Conservation (phyloP, 257 asterid species). For the Forsythia viridissima region DNA sequence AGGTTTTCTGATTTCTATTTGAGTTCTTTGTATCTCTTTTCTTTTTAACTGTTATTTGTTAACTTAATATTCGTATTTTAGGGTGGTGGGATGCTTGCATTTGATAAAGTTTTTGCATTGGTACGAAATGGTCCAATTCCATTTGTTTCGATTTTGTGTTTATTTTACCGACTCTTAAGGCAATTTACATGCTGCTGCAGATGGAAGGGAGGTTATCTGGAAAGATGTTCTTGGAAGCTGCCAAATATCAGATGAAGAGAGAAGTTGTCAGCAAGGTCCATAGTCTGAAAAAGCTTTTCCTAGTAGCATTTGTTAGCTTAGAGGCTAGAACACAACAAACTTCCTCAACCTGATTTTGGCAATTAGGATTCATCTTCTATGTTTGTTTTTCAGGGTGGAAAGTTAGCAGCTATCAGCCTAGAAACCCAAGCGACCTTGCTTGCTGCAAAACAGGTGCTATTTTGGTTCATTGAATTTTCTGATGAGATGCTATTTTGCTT, state of each 20-base stretch:
- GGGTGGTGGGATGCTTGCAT: constrained; percentile 92
- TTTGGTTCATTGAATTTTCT: background rate
- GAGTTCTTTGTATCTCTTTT: constrained; percentile 14
- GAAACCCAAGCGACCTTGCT: constrained; percentile 74
- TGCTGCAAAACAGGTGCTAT: constrained; percentile 79
- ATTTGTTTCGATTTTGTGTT: constrained; percentile 20
- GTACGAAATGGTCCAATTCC: constrained; percentile 42
- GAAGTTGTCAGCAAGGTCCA: constrained; percentile 72
- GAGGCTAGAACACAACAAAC: constrained; percentile 6
- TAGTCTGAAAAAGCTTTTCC: constrained; percentile 2
- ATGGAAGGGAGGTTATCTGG: constrained; percentile 76
- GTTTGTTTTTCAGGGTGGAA: constrained; percentile 66
- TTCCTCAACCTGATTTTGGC: constrained; percentile 7
- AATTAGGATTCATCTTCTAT: constrained; percentile 2
- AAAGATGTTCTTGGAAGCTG: constrained; percentile 75
- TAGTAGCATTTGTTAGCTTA: constrained; percentile 17
- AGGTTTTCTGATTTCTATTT: constrained; percentile 49
- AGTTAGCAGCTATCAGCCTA: constrained; percentile 72
- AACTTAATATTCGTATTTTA: constrained; percentile 32
- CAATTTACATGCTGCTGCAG: constrained; percentile 42
- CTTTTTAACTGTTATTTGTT: constrained; percentile 12
- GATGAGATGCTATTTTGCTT: background rate
- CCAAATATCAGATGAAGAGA: constrained; percentile 72
- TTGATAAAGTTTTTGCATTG: constrained; percentile 67
- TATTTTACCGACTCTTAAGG: constrained; percentile 18